Base-by-base conservation (phyloP, 192 early-diverging fungal genomes). In the Lobosporangium transversale region DNA sequence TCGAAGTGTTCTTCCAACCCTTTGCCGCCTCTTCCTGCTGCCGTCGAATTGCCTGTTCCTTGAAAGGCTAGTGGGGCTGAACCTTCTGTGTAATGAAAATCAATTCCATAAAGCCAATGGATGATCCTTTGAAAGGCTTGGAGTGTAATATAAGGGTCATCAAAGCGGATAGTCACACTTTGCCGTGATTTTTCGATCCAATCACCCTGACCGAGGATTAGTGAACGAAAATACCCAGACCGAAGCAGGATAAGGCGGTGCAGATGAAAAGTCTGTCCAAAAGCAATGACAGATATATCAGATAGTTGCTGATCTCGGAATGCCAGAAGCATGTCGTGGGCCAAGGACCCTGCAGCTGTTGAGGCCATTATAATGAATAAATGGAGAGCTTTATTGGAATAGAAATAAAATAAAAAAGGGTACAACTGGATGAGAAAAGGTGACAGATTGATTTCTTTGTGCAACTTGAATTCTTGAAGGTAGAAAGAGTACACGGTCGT, bases 31-130 rank as follows among this genome's bases (percentile, higher is more conserved):
- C 42, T 30, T 36, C 30, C 45, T 17, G 5, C 42, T 18, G 15
- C 49, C 18, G 37, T 35, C 20, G 42, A 2, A 1, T 18, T 32
- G 27, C 23, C 15, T 4, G 30, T 32, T n/a, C n/a, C 21, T 36
- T n/a, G 50, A 42, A 76, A 76, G 0, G 37, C 43, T 29, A 66
- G 45, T 0, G 73, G 73, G 6, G 73, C 73, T 45, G 50, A 42
- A 0, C 65, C 65, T 37, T 76, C 73, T 26, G 58, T 48, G 23
- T 67, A 76, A 32, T 76, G 73, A 57, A 55, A 76, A 53, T 76
- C 73, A n/a, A 67, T 76, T 2, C 73, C 73, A 40, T 76, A 76
- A 53, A 76, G 73, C 73, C 73, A 76, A 20, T 76, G 73, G 45
- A 76, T 67, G 48, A 76, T 76, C 26, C 73, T 52, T 43, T 76